phyloP scores from a whole-genome alignment of 2,329 filamentous ascomycete genomes.

The Nannizziopsis arthrosporioides region DNA sequence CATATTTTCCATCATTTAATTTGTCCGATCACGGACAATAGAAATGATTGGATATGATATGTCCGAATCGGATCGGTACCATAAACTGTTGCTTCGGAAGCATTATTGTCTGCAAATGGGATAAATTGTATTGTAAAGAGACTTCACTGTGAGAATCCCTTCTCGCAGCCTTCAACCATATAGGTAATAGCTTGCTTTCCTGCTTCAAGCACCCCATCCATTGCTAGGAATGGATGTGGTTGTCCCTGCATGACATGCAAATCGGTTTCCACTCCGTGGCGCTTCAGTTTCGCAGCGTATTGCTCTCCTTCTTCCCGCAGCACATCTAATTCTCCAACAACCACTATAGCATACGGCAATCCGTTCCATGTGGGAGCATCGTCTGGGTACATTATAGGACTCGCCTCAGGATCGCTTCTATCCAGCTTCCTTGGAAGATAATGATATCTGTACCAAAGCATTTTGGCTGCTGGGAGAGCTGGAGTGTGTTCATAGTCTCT shows the following conservation, averaged over 20 bases:
- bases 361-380: slow-evolving; percentile 33
- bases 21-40: too few relatives aligned
- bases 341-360: slow-evolving; percentile 42
- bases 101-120: not conserved
- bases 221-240: slow-evolving; percentile 49
- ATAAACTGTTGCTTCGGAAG: too few relatives aligned
- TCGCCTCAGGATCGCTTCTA: slow-evolving; percentile 43
- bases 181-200: slow-evolving; percentile 41
- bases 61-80: too few relatives aligned
- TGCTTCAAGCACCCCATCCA: slow-evolving; percentile 45
- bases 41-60: too few relatives aligned
- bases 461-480: slow-evolving; percentile 45
- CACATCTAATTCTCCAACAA: slow-evolving; percentile 48
- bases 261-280: slow-evolving; percentile 39
- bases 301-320: slow-evolving; percentile 43
- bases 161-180: slow-evolving; percentile 13
- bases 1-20: too few relatives aligned
- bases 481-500: slow-evolving; percentile 41
- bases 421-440: slow-evolving; percentile 42
- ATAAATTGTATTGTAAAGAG: not conserved
- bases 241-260: slow-evolving; percentile 43
- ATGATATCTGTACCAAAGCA: slow-evolving; percentile 50
- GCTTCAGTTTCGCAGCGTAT: slow-evolving; percentile 39
- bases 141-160: not conserved
- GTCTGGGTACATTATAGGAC: slow-evolving; percentile 41